Percentiles rank a stretch among this genome's conserved stretches.
Conservation (phyloP, 768 basidiomycete species). For the Tephrocybe rancida region DNA sequence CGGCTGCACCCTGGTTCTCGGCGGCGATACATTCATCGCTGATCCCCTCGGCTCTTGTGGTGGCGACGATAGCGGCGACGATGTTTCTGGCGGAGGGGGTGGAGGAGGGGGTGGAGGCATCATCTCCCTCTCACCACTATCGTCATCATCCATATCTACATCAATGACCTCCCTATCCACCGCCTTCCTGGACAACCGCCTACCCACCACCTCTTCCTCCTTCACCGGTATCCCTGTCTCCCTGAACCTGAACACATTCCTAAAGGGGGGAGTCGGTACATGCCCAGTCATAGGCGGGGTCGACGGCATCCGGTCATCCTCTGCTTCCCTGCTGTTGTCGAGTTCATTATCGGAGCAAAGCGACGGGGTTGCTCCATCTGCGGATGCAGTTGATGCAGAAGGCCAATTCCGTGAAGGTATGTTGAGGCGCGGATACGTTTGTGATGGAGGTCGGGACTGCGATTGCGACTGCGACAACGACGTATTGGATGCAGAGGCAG, state of each 20-base stretch:
- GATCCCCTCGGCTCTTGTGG: background rate
- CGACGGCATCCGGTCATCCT: constrained; percentile 52
- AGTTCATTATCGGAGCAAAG: constrained; percentile 71
- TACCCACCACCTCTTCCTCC: background rate
- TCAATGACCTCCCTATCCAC: constrained; percentile 31
- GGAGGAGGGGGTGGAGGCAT: constrained; percentile 20
- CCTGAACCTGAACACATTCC: constrained; percentile 20
- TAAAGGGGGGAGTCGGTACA: constrained; percentile 27
- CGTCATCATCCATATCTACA: constrained; percentile 30
- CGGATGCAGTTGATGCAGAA: constrained; percentile 24
- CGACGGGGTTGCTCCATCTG: constrained; percentile 62
- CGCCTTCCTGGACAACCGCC: background rate
- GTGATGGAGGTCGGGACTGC: constrained; percentile 16
- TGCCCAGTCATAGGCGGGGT: constrained; percentile 44
- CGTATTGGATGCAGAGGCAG: constrained; percentile 16
- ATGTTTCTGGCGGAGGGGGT: background rate
- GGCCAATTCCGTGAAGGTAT: constrained; percentile 11
- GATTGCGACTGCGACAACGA: constrained; percentile 19
- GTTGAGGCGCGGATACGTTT: constrained; percentile 15
- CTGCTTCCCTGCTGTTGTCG: constrained; percentile 52
- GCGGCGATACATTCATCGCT: background rate
- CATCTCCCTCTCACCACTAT: background rate
- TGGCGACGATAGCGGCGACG: background rate
- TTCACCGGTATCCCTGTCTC: constrained; percentile 20
- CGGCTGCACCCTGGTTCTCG: constrained; percentile 10